A percentile compares a stretch with the other conserved stretches of the same genome.
Conservation (phyloP, 352 stramenopile genomes). For the Blastocystis sp. region DNA sequence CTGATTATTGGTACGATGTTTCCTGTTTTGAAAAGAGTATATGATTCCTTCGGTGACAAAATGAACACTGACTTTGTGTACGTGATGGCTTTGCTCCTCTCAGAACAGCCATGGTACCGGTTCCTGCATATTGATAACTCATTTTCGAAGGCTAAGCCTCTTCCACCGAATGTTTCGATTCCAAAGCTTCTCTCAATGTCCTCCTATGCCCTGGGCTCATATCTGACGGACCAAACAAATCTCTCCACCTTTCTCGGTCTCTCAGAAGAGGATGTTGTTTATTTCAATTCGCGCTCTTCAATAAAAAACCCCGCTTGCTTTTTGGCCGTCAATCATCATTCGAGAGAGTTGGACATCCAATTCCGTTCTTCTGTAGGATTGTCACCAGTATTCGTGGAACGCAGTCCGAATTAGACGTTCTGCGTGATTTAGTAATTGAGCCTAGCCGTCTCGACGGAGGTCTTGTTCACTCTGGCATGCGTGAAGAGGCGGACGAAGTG, state of each 20-base stretch:
- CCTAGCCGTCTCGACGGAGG: not conserved
- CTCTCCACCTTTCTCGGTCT: not conserved
- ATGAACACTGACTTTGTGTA: conserved; percentile 23
- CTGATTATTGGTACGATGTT: too few relatives aligned
- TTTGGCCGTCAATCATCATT: conserved; percentile 12
- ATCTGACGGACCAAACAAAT: not conserved
- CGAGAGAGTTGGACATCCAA: not conserved
- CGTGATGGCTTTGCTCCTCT: conserved; percentile 12
- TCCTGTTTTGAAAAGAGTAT: conserved; percentile 1
- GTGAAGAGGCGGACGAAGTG: conserved; percentile 28
- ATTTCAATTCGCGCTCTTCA: not conserved
- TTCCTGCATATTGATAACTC: not conserved
- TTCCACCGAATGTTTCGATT: not conserved
- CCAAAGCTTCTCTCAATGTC: conserved; percentile 26
- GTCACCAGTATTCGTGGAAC: conserved; percentile 18
- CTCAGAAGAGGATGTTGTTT: not conserved
- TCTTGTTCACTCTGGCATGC: conserved; percentile 27
- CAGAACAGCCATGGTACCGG: conserved; percentile 22
- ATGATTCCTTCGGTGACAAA: conserved; percentile 10
- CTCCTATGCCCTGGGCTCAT: conserved; percentile 3
- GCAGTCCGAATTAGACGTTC: not conserved
- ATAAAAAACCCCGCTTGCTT: conserved; percentile 27
- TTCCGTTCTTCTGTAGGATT: not conserved
- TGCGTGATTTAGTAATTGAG: conserved; percentile 12
- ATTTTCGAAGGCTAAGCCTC: not conserved